Evolutionary conservation across 1,284 basidiomycete genomes (phyloP), one percentile per base, ranked within the genome.

Genomic region (Macrocystidia cucumis): DNA sequence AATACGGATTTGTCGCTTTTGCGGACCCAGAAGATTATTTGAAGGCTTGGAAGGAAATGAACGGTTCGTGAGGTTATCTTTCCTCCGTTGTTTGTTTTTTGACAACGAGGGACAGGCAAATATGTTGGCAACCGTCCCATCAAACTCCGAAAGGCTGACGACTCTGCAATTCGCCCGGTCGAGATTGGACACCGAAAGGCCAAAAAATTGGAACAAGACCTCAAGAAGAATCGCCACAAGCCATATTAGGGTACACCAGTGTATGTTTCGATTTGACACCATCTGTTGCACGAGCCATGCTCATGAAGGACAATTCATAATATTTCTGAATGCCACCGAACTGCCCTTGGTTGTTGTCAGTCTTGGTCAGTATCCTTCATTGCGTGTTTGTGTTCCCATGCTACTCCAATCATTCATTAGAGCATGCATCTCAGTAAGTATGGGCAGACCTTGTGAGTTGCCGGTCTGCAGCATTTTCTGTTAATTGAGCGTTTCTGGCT

Each of bases 21-120:
- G 91, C 90, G 38, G 96, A 98, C 52, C 96, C 96, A 0, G 95
- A 98, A 62, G 96, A 99, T 57, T 98, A 98, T 57, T 59, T 99
- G 40, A 91, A 79, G 49, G 96, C 96, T 5, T 99, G 96, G 96
- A 98, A 98, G 56, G 91, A 98, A 59, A 98, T 98, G 91, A 91
- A 99, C 59, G 95, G 93, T 86, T 50, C 37, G 83, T 54, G 9
- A 18, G 35, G 13, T 22, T 9, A 22, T 25, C 11, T 17, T 32
- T 26, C 8, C 17, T 23, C 14, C 12, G 20, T 25, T 38, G 3
- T 25, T 19, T 29, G 35, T 32, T 5, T 33, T 22, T 14, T 8
- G 26, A 19, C 32, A 24, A 23, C 42, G 13, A 5, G n/a, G 9
- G 29, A 8, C 46, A 93, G 91, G 91, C 46, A 96, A 97, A 67